Evolutionary conservation across 2,329 filamentous ascomycete species (phyloP).

Genomic region (Aspergillus piperis): DNA sequence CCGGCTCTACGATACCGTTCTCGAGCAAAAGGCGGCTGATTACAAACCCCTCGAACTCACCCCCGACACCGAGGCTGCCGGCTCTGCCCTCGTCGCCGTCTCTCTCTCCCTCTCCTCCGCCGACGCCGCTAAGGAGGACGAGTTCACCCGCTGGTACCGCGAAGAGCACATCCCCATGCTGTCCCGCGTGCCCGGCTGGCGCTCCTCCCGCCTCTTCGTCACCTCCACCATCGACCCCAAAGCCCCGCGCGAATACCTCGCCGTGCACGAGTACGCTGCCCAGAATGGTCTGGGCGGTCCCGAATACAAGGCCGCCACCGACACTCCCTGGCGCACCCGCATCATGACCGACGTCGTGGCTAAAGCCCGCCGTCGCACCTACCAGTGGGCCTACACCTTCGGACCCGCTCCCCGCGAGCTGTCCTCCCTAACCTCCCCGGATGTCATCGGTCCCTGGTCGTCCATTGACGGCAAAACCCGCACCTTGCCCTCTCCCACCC

Average conservation of each 20-base stretch:
- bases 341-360: conserved; percentile 62
- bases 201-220: conserved; percentile 69
- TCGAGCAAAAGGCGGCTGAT: conserved; percentile 55
- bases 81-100: conserved; percentile 64
- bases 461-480: conserved; percentile 58
- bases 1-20: conserved; percentile 68
- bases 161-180: conserved; percentile 75
- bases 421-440: conserved; percentile 52
- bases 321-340: conserved; percentile 63
- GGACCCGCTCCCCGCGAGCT: conserved; percentile 73
- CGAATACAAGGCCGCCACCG: conserved; percentile 64
- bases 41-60: conserved; percentile 64
- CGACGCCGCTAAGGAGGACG: conserved; percentile 56
- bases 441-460: conserved; percentile 53
- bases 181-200: conserved; percentile 74
- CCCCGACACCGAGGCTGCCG: conserved; percentile 59
- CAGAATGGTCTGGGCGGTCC: conserved; percentile 66
- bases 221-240: conserved; percentile 64
- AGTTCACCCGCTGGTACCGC: conserved; percentile 68
- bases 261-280: conserved; percentile 71
- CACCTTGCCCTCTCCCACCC: conserved; percentile 50
- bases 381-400: conserved; percentile 77
- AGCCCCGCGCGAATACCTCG: conserved; percentile 60
- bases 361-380: conserved; percentile 60
- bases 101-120: conserved; percentile 58